These are phyloP conservation scores for Fusarium sp. DNA, from an alignment of 2,329 filamentous ascomycete genomes.

Conservation along the genomic window DNA sequence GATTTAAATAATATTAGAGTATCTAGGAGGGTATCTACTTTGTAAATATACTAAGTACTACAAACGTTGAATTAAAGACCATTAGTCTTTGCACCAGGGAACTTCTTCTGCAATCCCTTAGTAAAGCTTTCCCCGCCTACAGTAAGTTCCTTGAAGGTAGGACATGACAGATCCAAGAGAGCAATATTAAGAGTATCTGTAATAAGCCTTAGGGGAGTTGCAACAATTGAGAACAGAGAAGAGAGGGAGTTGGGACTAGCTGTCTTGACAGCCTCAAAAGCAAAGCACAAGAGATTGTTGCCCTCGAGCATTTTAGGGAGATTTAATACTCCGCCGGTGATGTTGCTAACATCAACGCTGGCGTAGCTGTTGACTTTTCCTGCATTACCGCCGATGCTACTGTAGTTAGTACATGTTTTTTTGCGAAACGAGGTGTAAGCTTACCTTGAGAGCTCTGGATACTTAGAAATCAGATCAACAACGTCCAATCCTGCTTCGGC, in stretches of 20 bases:
- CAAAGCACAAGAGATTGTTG: conserved; percentile 26
- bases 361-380: conserved; percentile 25
- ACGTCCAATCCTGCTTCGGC: conserved; percentile 16
- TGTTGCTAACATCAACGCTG: conserved; percentile 11
- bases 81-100: conserved; percentile 9
- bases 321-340: conserved; percentile 20
- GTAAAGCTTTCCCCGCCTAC: conserved; percentile 1
- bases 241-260: conserved; percentile 10
- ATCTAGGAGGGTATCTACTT: no score
- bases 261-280: conserved; percentile 23
- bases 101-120: conserved; percentile 2
- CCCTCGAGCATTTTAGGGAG: conserved; percentile 11
- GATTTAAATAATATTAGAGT: no score
- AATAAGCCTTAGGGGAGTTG: conserved; percentile 1
- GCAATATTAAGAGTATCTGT: not conserved
- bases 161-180: conserved; percentile 6
- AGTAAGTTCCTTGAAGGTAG: conserved; percentile 19
- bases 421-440: accelerated
- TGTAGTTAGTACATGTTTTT: not conserved
- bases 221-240: conserved; percentile 4
- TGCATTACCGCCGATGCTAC: conserved; percentile 22
- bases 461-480: conserved; percentile 1
- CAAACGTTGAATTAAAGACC: not conserved
- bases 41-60: not conserved
- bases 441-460: conserved; percentile 27